phyloP scores from a whole-genome alignment of 2,329 filamentous ascomycete species.

The Pseudogymnoascus sp. region DNA sequence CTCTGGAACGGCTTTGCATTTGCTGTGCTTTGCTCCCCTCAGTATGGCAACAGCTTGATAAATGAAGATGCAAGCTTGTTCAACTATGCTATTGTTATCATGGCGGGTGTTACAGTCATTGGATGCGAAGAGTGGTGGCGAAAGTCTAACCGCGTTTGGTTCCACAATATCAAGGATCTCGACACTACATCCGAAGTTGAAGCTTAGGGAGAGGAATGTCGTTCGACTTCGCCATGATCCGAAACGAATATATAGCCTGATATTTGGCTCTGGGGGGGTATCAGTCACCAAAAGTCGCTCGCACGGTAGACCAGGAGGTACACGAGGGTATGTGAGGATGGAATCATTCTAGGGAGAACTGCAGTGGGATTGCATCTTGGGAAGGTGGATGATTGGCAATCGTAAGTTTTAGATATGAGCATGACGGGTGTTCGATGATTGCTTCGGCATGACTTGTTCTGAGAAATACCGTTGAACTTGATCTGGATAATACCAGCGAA shows the following conservation, averaged over 20 bases:
- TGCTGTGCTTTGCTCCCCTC: conserved; percentile 12
- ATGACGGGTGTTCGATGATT: conserved; percentile 13
- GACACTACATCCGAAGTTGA: not conserved
- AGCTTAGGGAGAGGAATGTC: not conserved
- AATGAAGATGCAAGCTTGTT: conserved; percentile 10
- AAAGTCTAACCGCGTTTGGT: conserved; percentile 11
- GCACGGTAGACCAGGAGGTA: not conserved
- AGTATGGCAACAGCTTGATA: conserved; percentile 11
- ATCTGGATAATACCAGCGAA: conserved; percentile 14
- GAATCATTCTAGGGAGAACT: not conserved
- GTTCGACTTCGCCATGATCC: not conserved
- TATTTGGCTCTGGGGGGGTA: not conserved
- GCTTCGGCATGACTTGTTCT: conserved; percentile 12
- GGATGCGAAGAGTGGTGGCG: conserved; percentile 13
- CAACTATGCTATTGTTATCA: conserved; percentile 14
- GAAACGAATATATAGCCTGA: not conserved
- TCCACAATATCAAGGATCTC: conserved; percentile 20
- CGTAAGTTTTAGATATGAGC: conserved; percentile 5
- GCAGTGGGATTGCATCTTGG: not conserved
- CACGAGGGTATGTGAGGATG: not conserved
- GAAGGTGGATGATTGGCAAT: not conserved
- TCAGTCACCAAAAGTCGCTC: not conserved
- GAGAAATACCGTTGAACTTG: conserved; percentile 25
- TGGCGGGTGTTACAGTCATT: conserved; percentile 13
- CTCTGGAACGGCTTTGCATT: conserved; percentile 13